Conservation (phyloP, 129 eudicot species). For the Glebionis coronaria region DNA sequence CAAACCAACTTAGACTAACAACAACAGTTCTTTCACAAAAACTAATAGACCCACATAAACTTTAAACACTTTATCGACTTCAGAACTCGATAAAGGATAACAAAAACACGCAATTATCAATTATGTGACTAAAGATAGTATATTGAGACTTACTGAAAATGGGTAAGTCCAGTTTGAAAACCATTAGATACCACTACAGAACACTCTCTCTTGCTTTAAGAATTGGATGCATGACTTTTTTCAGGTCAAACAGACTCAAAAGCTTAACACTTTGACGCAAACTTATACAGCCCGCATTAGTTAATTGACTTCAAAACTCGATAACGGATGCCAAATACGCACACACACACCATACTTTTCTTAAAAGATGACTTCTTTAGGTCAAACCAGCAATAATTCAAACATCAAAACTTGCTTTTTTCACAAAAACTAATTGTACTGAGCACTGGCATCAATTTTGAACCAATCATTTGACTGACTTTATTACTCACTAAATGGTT, state of each 20-base stretch:
- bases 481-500: neutral
- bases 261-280: neutral
- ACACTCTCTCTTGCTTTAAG: no score
- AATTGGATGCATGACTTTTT: no score
- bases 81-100: no score
- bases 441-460: neutral
- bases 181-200: no score
- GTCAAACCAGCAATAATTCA: neutral
- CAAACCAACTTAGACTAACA: constrained; percentile 17
- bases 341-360: neutral
- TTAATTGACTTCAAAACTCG: constrained; percentile 9
- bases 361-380: neutral
- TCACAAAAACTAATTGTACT: neutral
- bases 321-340: constrained; percentile 10
- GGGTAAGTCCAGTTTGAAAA: no score
- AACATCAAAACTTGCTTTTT: constrained; percentile 4
- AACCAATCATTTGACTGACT: neutral
- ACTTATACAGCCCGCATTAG: neutral
- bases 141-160: no score
- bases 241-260: no score
- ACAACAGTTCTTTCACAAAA: neutral
- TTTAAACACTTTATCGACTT: no score
- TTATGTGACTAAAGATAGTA: no score
- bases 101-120: no score
- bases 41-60: neutral